Evolutionary conservation across 768 basidiomycete genomes (phyloP).

Genomic region (Pleurotus salmoneostramineus): DNA sequence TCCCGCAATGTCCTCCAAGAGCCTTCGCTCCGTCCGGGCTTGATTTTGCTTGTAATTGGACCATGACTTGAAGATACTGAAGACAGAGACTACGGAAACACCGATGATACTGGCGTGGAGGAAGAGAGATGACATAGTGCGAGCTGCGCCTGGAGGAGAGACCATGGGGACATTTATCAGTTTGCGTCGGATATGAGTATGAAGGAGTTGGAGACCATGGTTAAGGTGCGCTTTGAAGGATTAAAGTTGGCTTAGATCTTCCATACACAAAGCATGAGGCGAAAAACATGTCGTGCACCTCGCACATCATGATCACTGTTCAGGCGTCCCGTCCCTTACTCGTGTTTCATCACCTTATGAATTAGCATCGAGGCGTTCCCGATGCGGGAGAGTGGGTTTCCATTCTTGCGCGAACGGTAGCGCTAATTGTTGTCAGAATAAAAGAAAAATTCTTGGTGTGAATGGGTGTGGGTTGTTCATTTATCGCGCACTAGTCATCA

Average conservation of each 20-base stretch:
- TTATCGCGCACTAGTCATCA: not conserved
- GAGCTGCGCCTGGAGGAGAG: slow-evolving; percentile 5
- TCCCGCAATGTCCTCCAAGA: slow-evolving; percentile 3
- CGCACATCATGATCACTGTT: slow-evolving; percentile 2
- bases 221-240: not conserved
- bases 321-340: slow-evolving; percentile 8
- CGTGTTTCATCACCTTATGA: slow-evolving; percentile 4
- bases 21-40: not conserved
- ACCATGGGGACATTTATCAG: slow-evolving; percentile 7
- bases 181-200: not conserved
- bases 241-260: slow-evolving; percentile 1
- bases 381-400: slow-evolving; percentile 1
- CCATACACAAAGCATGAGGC: slow-evolving; percentile 9
- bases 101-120: slow-evolving; percentile 1
- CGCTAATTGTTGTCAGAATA: not conserved
- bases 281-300: slow-evolving; percentile 2
- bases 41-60: not conserved
- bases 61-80: slow-evolving; percentile 1
- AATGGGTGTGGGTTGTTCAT: not conserved
- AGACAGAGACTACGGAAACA: not conserved
- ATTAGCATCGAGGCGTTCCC: slow-evolving; percentile 6
- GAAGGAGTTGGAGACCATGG: not conserved
- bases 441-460: not conserved
- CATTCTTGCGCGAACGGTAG: not conserved
- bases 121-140: slow-evolving; percentile 7